phyloP scores from a whole-genome alignment of 192 early-diverging fungal genomes.

The Radiomyces spectabilis region DNA sequence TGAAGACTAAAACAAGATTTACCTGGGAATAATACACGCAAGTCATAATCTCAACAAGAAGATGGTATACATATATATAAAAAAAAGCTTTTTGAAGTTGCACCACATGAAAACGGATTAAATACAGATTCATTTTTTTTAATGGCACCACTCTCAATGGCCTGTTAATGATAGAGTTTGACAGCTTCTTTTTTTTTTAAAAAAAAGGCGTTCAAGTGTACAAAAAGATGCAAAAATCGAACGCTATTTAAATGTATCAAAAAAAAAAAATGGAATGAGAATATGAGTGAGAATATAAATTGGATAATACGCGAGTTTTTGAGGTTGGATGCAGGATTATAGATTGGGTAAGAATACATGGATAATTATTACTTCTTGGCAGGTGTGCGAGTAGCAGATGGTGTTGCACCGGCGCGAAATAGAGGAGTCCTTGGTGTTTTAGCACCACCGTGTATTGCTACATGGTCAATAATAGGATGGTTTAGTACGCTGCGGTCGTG shows the following conservation, averaged over 20 bases:
- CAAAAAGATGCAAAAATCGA: background rate
- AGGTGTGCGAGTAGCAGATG: background rate
- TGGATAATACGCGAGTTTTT: background rate
- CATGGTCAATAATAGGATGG: background rate
- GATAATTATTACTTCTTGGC: no score
- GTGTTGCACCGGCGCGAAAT: background rate
- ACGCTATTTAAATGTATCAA: background rate
- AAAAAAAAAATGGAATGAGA: background rate
- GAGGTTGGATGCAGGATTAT: background rate
- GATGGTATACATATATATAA: no score
- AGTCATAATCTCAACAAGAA: background rate
- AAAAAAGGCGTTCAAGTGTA: no score
- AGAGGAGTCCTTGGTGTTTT: background rate
- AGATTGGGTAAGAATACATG: background rate
- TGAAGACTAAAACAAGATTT: constrained; percentile 6
- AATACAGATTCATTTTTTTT: background rate
- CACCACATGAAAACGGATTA: no score
- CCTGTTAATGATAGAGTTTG: background rate
- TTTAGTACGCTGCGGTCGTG: background rate
- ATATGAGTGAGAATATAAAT: background rate
- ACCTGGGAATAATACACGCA: background rate
- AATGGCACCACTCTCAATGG: background rate
- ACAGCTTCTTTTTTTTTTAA: no score
- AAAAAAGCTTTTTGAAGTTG: no score
- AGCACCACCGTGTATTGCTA: background rate